Base-by-base conservation (phyloP, 139 green algal genomes). In the Chlorella sp. region DNA sequence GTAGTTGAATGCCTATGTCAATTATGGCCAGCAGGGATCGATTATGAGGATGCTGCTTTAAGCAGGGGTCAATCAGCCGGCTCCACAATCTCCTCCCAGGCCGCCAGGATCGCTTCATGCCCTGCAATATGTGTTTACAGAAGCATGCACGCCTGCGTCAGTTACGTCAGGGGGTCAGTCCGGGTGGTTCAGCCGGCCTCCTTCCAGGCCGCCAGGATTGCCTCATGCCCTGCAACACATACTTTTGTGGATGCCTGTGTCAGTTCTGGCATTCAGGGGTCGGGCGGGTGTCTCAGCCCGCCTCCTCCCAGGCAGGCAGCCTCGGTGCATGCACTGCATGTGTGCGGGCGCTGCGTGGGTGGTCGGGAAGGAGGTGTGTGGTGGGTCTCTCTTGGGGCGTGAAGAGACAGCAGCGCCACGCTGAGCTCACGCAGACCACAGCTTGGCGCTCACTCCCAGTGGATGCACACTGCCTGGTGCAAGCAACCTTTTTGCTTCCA, bases 71-170 rank as follows among this genome's bases (percentile, higher is more conserved):
- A n/a, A n/a, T n/a, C 93, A 24, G 96, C 96, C 1, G 97, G 97
- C 9, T 75, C 90, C 0, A 99, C 91, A 3, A 99, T 79, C 40
- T 97, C 90, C 26, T 97, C 93, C 34, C 97, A 94, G 30, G 95
- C 94, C 60, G 83, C 40, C n/a, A 91, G 75, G 69, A 97, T 95
- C 12, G 81, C 37, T 94, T 30, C 26, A 42, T 21, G 34, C 18
- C 73, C 48, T 57, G 48, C 48, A 57, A 81, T 15, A 21, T 5
- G 73, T 37, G 73, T 12, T 40, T n/a, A n/a, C n/a, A 16, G 73
- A 32, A 42, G 34, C 73, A 40, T 40, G 34, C 73, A 81, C 2
- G 34, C 73, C 42, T 81, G 18, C 0, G 34, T 40, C 2, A 16
- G 32, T 39, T 81, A 5, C 73, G 42, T 5, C 34, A 57, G 48